Evolutionary conservation across 129 eudicot genomes (phyloP).

Genomic region (Arctium lappa): DNA sequence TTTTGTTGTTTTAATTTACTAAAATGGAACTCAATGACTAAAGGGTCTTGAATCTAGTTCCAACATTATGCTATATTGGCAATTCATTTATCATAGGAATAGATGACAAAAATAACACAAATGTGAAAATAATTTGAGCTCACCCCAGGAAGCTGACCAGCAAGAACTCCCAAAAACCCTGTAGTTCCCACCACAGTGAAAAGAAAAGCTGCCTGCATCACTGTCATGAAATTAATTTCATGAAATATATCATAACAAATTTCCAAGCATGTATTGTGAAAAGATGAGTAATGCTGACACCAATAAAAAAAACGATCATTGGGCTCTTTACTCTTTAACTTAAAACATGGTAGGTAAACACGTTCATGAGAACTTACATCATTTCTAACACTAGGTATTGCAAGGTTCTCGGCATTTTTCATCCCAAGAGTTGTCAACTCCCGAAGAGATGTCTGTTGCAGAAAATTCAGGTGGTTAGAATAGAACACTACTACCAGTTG

Average conservation of each 20-base stretch:
- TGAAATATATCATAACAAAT: slow-evolving; percentile 23
- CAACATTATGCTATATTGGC: not conserved
- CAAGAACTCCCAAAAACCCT: slow-evolving; percentile 75
- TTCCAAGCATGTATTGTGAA: not conserved
- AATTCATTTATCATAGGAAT: not conserved
- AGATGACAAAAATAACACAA: not conserved
- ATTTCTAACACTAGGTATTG: slow-evolving; percentile 94
- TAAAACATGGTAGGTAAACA: not conserved
- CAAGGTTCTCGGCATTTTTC: slow-evolving; percentile 93
- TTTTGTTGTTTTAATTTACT: not conserved
- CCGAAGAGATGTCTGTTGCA: slow-evolving; percentile 74
- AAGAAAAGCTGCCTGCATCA: slow-evolving; percentile 99
- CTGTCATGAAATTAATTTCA: slow-evolving; percentile 73
- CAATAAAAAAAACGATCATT: not conserved
- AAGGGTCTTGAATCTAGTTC: not conserved
- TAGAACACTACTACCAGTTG: not conserved
- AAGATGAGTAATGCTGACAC: not conserved
- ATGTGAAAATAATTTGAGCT: slow-evolving; percentile 16
- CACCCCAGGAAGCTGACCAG: slow-evolving; percentile 99
- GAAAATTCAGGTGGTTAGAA: slow-evolving; percentile 7
- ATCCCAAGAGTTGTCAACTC: slow-evolving; percentile 94
- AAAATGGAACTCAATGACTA: not conserved
- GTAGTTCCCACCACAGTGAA: slow-evolving; percentile 94
- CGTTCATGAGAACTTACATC: slow-evolving; percentile 64
- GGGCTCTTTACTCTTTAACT: not conserved